Evolutionary conservation across 2,329 filamentous ascomycete species (phyloP), one percentile per base, ranked within the genome.

Genomic region (Nemania diffusa): DNA sequence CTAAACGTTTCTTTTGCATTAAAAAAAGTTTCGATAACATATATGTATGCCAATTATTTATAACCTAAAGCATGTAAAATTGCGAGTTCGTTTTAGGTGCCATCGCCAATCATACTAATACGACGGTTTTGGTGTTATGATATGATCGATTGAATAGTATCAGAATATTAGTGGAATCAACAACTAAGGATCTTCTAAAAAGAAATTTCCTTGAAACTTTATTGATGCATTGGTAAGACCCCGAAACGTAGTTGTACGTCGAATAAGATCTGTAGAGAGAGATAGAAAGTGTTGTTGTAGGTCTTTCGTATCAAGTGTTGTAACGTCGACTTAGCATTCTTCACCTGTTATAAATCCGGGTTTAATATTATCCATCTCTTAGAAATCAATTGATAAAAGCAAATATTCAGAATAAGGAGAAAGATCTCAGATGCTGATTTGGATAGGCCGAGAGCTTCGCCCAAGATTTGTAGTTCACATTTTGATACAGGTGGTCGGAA

Each of bases 281-380:
- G 27, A 20, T 20, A 17, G 9, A 34, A 34, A 34, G 50, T 34
- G 15, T 34, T 34, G n/a, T 34, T 53, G 50, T 20, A 53, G 50
- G 7, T 53, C 50, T 32, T n/a, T 53, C 29, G 50, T 53, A 34
- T 53, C 50, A 34, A 53, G 26, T 34, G 50, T 53, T 53, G 50
- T 27, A 53, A 53, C 15, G 17, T 27, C 50, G 11, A 53, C 27
- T 53, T 53, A 27, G 17, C 50, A 53, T n/a, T 53, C 50, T 32
- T 53, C 20, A 20, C 27, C 9, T 4, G 13, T 53, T 53, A 27
- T 20, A 34, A 53, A 53, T 34, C 50, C 27, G 17, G n/a, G 32
- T 20, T 17, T n/a, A 6, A 53, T 53, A 20, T 53, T 53, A 11
- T 34, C 17, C 7, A 8, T 34, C 3, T 20, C 11, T 53, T 53